Evolutionary conservation across 2,329 filamentous ascomycete species (phyloP).

Genomic region (Apiospora koreana): DNA sequence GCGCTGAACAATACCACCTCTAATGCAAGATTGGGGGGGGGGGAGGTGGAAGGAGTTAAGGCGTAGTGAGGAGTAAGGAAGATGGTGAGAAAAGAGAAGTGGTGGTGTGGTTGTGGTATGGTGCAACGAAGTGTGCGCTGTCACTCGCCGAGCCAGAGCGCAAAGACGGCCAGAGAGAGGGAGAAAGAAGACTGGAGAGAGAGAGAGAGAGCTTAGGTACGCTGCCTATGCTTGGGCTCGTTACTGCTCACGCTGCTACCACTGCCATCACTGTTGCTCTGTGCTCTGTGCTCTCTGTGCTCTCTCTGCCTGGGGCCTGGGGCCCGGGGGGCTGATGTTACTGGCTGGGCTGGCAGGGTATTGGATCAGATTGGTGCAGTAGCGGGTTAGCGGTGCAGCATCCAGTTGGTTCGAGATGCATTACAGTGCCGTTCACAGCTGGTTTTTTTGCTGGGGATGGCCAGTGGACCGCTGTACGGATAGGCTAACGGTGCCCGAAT

Average conservation of each 20-base stretch:
- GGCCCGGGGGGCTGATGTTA: not conserved
- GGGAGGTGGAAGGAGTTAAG: not conserved
- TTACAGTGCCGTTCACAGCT: not conserved
- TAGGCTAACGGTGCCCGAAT: not conserved
- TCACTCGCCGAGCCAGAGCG: not conserved
- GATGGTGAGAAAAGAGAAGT: constrained; percentile 8
- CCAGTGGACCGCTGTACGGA: not conserved
- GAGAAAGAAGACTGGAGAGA: not conserved
- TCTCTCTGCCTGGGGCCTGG: not conserved
- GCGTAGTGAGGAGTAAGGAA: constrained; percentile 9
- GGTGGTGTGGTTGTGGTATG: constrained; percentile 8
- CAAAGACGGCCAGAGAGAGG: not conserved
- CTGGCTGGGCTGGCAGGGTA: not conserved
- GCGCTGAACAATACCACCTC: not conserved
- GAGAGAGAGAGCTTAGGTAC: not conserved
- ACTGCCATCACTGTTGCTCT: not conserved
- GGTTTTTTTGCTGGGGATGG: constrained; percentile 2
- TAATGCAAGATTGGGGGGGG: not conserved
- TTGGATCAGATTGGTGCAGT: constrained; percentile 4
- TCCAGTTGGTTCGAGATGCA: not conserved
- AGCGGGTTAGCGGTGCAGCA: constrained; percentile 1
- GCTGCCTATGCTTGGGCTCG: not conserved
- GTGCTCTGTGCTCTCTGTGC: not conserved
- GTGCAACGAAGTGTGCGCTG: constrained; percentile 6
- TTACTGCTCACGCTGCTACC: not conserved